Base-by-base conservation (phyloP, 352 stramenopile species). In the Phytopythium montanum region DNA sequence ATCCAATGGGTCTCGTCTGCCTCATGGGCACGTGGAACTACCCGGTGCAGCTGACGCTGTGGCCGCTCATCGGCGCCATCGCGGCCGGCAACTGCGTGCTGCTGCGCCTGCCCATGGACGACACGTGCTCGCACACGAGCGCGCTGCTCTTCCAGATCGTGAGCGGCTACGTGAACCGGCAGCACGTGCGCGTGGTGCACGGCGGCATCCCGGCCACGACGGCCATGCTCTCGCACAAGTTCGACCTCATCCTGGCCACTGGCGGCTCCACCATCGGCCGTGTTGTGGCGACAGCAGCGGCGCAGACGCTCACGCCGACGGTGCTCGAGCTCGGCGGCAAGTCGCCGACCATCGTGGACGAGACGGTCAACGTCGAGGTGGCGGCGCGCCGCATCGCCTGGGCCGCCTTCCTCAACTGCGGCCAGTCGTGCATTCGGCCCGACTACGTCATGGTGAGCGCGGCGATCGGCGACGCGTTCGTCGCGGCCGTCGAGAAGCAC, bases 291-390 rank as follows among this genome's bases (percentile, higher is more conserved):
- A 62, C 75, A 33, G 91, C 90, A 0, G 93, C 94, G 0, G 95
- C 96, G 3, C 95, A 97, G 76, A 91, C 94, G 42, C 70, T 99
- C 14, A 99, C 96, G 29, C 97, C 96, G 1, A 84, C 86, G 9
- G 76, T 97, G 12, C 69, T 99, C 5, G 97, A 99, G 68, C 79
- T 99, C 8, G 96, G 97, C 41, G 97, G 97, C 49, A 98, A 98
- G 70, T 87, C 74, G 19, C 94, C 94, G 0, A 72, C 70, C 9
- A 88, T 97, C 66, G 73, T 98, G 28, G 86, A 96, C 48, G 70
- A 87, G 34, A 79, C 78, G 38, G 64, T 70, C n/a, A 56, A 90
- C 41, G 4, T 88, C 21, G 61, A 64, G 4, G 69, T 95, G 29
- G 70, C 90, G 2, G 85, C 80, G 6, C 31, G 81, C 48, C 78